Evolutionary conservation across 2,329 filamentous ascomycete genomes (phyloP).

Genomic region (Exophiala xenobiotica): DNA sequence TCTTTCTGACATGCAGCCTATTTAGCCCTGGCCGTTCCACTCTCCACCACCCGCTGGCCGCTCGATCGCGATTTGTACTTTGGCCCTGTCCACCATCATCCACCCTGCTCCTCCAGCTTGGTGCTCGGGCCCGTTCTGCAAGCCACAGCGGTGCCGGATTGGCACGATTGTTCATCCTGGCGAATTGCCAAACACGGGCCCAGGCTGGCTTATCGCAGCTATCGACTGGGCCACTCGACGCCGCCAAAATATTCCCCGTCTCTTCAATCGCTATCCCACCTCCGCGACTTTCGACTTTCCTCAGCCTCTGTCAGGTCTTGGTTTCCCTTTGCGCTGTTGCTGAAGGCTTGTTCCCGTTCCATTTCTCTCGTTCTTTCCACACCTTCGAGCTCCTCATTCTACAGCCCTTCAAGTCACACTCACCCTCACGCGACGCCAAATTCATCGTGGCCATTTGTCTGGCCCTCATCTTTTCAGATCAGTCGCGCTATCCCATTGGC

Average conservation of each 20-base stretch:
- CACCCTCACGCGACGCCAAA: neutral
- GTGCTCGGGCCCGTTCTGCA: slow-evolving; percentile 26
- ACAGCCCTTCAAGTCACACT: neutral
- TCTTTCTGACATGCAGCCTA: slow-evolving; percentile 18
- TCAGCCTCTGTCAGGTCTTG: slow-evolving; percentile 10
- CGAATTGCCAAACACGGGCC: slow-evolving; percentile 24
- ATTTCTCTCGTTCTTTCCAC: neutral
- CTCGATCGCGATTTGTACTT: slow-evolving; percentile 29
- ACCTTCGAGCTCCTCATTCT: neutral
- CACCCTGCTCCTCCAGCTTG: slow-evolving; percentile 26
- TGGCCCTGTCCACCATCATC: slow-evolving; percentile 24
- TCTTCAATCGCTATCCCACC: slow-evolving; percentile 21
- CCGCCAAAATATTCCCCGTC: slow-evolving; percentile 31
- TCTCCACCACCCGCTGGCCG: slow-evolving; percentile 26
- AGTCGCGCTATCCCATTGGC: slow-evolving; percentile 3
- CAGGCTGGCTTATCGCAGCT: slow-evolving; percentile 28
- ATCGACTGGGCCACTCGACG: slow-evolving; percentile 25
- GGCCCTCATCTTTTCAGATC: neutral
- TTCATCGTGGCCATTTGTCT: neutral
- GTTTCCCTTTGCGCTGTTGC: neutral
- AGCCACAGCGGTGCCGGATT: slow-evolving; percentile 29
- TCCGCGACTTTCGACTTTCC: slow-evolving; percentile 12
- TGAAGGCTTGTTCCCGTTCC: neutral
- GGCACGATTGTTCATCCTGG: slow-evolving; percentile 29
- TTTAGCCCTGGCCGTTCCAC: slow-evolving; percentile 18